A percentile compares a stretch with the other conserved stretches of the same genome.
Evolutionary conservation across 495 filamentous ascomycete species (phyloP).

Genomic region (Xanthoparmelia taractica): DNA sequence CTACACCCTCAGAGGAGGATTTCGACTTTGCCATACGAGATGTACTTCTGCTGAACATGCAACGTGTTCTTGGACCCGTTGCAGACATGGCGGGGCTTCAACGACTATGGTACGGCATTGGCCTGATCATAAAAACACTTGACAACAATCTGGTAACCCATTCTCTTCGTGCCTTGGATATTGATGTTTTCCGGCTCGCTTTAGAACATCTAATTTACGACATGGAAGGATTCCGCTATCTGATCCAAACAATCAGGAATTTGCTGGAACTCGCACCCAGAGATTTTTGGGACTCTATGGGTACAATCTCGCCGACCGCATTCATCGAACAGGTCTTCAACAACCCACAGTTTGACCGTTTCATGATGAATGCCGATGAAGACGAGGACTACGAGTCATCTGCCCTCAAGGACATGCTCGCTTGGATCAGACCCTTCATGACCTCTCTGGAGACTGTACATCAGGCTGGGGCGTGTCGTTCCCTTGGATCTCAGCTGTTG

Average conservation of each 20-base stretch:
- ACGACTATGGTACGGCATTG: conserved; percentile 68
- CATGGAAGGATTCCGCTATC: conserved; percentile 49
- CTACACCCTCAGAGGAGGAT: conserved; percentile 53
- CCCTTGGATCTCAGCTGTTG: conserved; percentile 61
- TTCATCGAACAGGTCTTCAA: conserved; percentile 71
- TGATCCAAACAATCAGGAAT: conserved; percentile 56
- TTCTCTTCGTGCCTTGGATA: conserved; percentile 67
- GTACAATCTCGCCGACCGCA: conserved; percentile 62
- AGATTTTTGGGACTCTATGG: conserved; percentile 82
- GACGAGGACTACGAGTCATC: conserved; percentile 48
- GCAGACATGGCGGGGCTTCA: conserved; percentile 46
- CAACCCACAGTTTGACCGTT: conserved; percentile 55
- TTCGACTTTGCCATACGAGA: conserved; percentile 79
- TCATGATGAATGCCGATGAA: conserved; percentile 50
- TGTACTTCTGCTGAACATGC: conserved; percentile 43
- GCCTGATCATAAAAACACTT: conserved; percentile 59
- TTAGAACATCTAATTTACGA: conserved; percentile 64
- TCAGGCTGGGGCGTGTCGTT: conserved; percentile 63
- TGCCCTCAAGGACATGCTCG: conserved; percentile 51
- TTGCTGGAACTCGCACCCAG: conserved; percentile 65
- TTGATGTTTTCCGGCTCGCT: conserved; percentile 66
- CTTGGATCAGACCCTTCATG: conserved; percentile 70
- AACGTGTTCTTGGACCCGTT: conserved; percentile 32
- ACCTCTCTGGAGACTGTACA: conserved; percentile 64
- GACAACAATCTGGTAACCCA: conserved; percentile 70